These are phyloP conservation scores for Asterionellopsis glacialis DNA, from an alignment of 108 stramenopile genomes.

Conservation along the genomic window DNA sequence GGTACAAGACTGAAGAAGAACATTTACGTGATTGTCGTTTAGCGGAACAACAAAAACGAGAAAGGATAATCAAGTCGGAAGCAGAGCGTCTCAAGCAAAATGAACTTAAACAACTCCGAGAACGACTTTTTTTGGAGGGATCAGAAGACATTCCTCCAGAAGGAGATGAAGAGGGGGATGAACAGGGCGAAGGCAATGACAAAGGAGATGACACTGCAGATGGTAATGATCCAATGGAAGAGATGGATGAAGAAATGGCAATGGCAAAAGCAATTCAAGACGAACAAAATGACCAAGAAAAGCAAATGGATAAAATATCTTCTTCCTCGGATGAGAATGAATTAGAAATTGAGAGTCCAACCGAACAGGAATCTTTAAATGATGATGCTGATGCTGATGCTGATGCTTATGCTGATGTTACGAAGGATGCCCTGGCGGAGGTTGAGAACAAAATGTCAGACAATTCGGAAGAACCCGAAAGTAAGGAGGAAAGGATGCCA, in stretches of 20 bases:
- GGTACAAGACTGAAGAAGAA: constrained; percentile 77
- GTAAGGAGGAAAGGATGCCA: neutral
- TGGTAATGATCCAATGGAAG: too few relatives aligned
- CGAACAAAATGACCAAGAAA: constrained; percentile 25
- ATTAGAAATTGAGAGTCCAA: too few relatives aligned
- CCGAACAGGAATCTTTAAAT: too few relatives aligned
- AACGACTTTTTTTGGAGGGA: constrained; percentile 24
- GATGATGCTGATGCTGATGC: neutral
- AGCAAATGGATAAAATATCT: neutral
- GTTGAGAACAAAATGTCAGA: neutral
- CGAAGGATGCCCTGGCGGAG: constrained; percentile 3
- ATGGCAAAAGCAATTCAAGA: constrained; percentile 44
- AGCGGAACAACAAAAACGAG: constrained; percentile 60
- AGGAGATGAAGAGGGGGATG: constrained; percentile 3
- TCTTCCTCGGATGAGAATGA: too few relatives aligned
- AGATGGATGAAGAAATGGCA: constrained; percentile 54
- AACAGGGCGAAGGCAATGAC: constrained; percentile 21
- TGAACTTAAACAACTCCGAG: constrained; percentile 32
- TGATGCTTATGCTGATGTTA: neutral
- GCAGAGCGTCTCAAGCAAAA: constrained; percentile 42
- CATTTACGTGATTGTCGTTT: constrained; percentile 74
- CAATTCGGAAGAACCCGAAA: constrained; percentile 1
- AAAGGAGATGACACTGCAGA: constrained; percentile 28
- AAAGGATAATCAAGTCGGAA: constrained; percentile 41
- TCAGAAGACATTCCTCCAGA: constrained; percentile 11